Evolutionary conservation across 495 filamentous ascomycete species (phyloP).

Genomic region (Xylaria castorea): DNA sequence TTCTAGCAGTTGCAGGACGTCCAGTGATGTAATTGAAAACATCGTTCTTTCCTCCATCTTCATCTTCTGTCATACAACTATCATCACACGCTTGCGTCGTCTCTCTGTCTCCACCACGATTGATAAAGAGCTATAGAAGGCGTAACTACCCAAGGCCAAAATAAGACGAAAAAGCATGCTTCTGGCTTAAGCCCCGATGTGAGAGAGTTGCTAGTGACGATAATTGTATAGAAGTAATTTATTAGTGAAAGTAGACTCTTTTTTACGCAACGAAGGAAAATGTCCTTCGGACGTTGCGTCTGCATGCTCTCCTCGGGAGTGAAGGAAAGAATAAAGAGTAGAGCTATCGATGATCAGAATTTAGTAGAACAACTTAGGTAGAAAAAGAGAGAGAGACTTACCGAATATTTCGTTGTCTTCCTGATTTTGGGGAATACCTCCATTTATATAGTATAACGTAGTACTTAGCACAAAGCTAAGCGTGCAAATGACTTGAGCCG

Average conservation of each 20-base stretch:
- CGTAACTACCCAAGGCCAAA: constrained; percentile 28
- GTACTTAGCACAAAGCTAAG: constrained; percentile 25
- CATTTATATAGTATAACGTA: constrained; percentile 28
- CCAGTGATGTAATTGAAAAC: constrained; percentile 27
- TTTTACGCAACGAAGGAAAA: constrained; percentile 24
- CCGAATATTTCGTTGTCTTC: constrained; percentile 24
- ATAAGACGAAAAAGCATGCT: constrained; percentile 21
- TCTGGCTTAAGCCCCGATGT: constrained; percentile 19
- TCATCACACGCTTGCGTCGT: constrained; percentile 23
- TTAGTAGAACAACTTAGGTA: constrained; percentile 22
- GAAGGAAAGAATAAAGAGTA: constrained; percentile 26
- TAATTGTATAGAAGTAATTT: constrained; percentile 26
- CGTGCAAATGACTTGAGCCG: constrained; percentile 25
- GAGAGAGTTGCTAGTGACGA: constrained; percentile 25
- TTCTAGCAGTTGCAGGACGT: constrained; percentile 21
- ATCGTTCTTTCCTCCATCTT: constrained; percentile 22
- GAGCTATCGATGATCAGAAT: constrained; percentile 25
- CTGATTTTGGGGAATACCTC: constrained; percentile 26
- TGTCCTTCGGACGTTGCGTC: constrained; percentile 24
- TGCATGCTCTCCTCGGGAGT: constrained; percentile 24
- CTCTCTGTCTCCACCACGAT: constrained; percentile 23
- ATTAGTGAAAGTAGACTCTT: constrained; percentile 26
- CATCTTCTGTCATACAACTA: constrained; percentile 18
- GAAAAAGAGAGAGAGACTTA: constrained; percentile 23
- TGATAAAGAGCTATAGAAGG: constrained; percentile 23